Evolutionary conservation across 2,329 filamentous ascomycete genomes (phyloP), one percentile per base, ranked within the genome.

Genomic region (Alternaria alternata): DNA sequence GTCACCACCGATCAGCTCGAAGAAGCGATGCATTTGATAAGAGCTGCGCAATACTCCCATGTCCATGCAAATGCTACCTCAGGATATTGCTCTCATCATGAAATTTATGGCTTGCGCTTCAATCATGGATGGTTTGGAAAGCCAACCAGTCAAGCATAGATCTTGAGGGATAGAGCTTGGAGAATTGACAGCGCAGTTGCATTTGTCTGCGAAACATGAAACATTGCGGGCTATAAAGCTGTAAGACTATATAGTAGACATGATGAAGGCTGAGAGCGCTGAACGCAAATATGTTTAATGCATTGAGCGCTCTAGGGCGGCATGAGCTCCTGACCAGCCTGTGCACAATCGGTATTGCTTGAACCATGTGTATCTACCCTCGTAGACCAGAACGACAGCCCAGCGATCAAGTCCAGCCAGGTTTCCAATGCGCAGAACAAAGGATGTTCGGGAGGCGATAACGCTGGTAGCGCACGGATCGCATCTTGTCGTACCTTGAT

Each of bases 21-120:
- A 30, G 28, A 30, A 30, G 28, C 28, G 28, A 30, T 12, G 0
- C 9, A 30, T 30, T 11, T 30, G 28, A 30, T 0, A 11, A 30
- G 11, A 0, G 28, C 28, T 11, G 28, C 28, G 0, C 4, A 11
- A 12, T 12, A 30, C 28, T 30, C 8, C 28, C 9, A 30, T 30
- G 28, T 14, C 24, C 24, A 26, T 26, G 24, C 24, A 26, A 26
- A 0, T 26, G 24, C 24, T 0, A 26, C 24, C 0, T 26, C 24
- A 26, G 7, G 24, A 26, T 7, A 0, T 26, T 26, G 24, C 24
- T 26, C 24, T 26, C 0, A 2, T 0, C 0, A 26, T 26, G 0
- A 26, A 26, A 7, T 26, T 26, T 26, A 26, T 0, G 24, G 24
- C 24, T 26, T 26, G 24, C 6, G 24, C 24, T 26, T 26, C 24